These are phyloP conservation scores for Colletotrichum sp. DNA, from an alignment of 2,329 filamentous ascomycete species.

Conservation along the genomic window DNA sequence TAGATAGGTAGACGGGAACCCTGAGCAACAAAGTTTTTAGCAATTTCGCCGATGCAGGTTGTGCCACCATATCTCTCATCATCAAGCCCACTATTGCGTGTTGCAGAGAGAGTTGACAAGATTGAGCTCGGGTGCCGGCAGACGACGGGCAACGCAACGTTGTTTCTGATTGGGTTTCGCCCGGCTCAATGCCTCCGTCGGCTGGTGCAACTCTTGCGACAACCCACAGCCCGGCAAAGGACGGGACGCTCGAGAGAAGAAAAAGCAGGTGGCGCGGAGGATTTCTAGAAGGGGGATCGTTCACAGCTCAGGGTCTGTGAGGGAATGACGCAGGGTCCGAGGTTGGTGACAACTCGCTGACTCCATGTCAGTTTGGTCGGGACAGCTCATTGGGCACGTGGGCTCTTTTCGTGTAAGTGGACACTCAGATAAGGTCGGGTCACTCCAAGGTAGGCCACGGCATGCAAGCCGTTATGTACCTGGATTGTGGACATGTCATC, in stretches of 20 bases:
- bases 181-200: not conserved
- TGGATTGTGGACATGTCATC: not conserved
- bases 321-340: constrained; percentile 1
- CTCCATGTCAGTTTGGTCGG: not conserved
- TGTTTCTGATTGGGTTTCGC: not conserved
- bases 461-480: not conserved
- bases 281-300: not conserved
- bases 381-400: constrained; percentile 2
- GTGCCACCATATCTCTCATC: not conserved
- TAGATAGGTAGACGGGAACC: not conserved
- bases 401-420: not conserved
- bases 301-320: not conserved
- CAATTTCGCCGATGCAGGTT: not conserved
- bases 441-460: not conserved
- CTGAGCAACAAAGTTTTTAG: not conserved
- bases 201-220: not conserved
- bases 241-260: not conserved
- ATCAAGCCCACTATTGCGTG: not conserved
- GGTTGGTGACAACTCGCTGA: not conserved
- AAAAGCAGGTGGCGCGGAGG: not conserved
- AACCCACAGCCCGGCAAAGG: not conserved
- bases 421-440: not conserved
- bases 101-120: not conserved
- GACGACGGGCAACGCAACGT: not conserved
- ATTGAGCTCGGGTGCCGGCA: not conserved